phyloP scores from a whole-genome alignment of 106 monocot genomes.

The Dendrobium officinale region DNA sequence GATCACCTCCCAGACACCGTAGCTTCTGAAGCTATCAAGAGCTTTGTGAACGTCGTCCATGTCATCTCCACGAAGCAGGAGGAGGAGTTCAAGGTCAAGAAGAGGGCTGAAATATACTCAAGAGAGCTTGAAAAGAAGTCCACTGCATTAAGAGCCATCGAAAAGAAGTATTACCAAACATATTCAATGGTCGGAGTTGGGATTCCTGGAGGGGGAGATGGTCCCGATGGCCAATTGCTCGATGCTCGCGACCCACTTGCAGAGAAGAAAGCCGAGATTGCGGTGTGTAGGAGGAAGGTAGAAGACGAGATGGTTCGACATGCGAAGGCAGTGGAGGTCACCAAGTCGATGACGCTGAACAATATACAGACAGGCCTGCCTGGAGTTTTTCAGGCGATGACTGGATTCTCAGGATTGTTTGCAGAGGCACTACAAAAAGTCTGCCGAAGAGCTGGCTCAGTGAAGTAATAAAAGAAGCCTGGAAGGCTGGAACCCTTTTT shows the following conservation, averaged over 20 bases:
- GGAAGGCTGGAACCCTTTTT: not conserved
- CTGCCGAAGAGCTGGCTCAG: conserved; percentile 40
- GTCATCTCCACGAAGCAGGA: conserved; percentile 71
- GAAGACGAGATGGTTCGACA: conserved; percentile 69
- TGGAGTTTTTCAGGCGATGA: conserved; percentile 85
- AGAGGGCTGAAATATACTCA: conserved; percentile 47
- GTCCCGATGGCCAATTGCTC: conserved; percentile 31
- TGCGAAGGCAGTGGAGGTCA: conserved; percentile 53
- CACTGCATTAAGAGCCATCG: conserved; percentile 50
- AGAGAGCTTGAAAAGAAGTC: conserved; percentile 89
- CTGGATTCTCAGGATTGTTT: conserved; percentile 66
- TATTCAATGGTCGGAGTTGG: conserved; percentile 69
- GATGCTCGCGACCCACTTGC: conserved; percentile 64
- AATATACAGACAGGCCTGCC: conserved; percentile 82
- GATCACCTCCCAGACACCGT: conserved; percentile 86
- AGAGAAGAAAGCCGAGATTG: conserved; percentile 60
- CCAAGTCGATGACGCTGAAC: conserved; percentile 70
- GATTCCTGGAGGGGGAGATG: conserved; percentile 32
- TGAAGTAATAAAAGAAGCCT: conserved; percentile 16
- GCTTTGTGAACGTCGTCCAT: conserved; percentile 66
- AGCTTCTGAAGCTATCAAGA: conserved; percentile 84
- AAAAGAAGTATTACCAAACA: conserved; percentile 87
- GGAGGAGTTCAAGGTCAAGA: conserved; percentile 77
- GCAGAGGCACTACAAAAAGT: conserved; percentile 57
- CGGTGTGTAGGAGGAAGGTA: conserved; percentile 50